These are phyloP conservation scores for Grifola frondosa DNA, from an alignment of 1,284 basidiomycete genomes.

Conservation along the genomic window DNA sequence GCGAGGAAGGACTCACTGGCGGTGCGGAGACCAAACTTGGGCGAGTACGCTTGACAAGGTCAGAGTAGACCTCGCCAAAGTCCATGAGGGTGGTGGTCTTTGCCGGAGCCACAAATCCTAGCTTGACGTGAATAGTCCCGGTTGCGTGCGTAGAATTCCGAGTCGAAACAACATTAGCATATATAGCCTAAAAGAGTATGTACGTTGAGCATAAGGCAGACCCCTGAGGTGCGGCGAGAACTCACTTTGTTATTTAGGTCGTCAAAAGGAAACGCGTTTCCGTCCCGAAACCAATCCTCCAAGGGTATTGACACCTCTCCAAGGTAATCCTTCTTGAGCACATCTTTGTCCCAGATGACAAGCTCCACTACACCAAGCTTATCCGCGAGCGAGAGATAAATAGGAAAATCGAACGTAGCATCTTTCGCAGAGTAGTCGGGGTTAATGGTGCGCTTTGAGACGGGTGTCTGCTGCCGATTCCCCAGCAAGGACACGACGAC, in stretches of 20 bases:
- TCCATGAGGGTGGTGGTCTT: conserved; percentile 36
- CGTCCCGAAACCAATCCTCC: conserved; percentile 76
- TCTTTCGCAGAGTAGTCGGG: conserved; percentile 72
- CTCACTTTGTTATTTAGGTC: conserved; percentile 58
- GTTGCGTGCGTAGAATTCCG: conserved; percentile 58
- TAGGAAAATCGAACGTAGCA: conserved; percentile 85
- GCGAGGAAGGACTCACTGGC: conserved; percentile 55
- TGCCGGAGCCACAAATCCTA: conserved; percentile 68
- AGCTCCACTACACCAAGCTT: conserved; percentile 79
- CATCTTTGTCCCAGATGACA: conserved; percentile 93
- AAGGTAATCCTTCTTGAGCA: conserved; percentile 88
- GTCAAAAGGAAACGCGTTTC: conserved; percentile 52
- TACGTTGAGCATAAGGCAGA: background rate
- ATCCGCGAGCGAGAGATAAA: conserved; percentile 75
- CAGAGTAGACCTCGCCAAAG: conserved; percentile 61
- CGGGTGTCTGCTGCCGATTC: conserved; percentile 73
- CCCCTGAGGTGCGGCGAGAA: conserved; percentile 1
- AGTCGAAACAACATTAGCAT: conserved; percentile 55
- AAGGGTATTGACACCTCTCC: conserved; percentile 82
- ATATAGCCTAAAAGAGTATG: conserved; percentile 13
- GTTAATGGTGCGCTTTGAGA: conserved; percentile 77
- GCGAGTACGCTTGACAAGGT: conserved; percentile 64
- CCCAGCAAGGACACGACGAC: conserved; percentile 69
- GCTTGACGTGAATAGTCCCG: conserved; percentile 69
- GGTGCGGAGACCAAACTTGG: conserved; percentile 75